These are phyloP conservation scores for Tetracladium maxilliforme DNA, from an alignment of 2,329 filamentous ascomycete species.

Conservation along the genomic window DNA sequence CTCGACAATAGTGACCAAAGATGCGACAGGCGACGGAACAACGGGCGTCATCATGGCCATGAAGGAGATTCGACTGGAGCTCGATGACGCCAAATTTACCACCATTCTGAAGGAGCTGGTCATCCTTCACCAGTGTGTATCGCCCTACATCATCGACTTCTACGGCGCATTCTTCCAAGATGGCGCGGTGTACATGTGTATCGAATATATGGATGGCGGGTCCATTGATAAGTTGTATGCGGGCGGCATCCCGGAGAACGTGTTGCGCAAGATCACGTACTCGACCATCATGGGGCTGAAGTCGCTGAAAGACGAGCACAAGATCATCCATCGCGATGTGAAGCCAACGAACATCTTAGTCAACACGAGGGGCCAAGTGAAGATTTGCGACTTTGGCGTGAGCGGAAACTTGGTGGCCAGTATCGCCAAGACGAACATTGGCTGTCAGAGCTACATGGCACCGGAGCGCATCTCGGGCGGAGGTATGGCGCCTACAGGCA, in stretches of 20 bases:
- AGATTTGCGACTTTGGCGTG: slow-evolving; percentile 97
- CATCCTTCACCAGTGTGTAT: slow-evolving; percentile 86
- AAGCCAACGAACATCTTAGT: slow-evolving; percentile 98
- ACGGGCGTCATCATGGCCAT: slow-evolving; percentile 90
- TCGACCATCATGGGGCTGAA: slow-evolving; percentile 86
- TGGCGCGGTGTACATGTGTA: slow-evolving; percentile 96
- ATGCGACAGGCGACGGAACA: slow-evolving; percentile 23
- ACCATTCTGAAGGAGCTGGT: slow-evolving; percentile 97
- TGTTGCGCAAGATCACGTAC: slow-evolving; percentile 80
- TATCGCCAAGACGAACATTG: slow-evolving; percentile 97
- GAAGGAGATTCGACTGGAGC: slow-evolving; percentile 93
- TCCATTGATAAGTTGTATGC: slow-evolving; percentile 93
- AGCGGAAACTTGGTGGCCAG: slow-evolving; percentile 92
- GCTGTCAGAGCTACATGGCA: slow-evolving; percentile 98
- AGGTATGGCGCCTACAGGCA: slow-evolving; percentile 55
- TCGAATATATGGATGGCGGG: slow-evolving; percentile 98
- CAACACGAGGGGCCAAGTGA: slow-evolving; percentile 81
- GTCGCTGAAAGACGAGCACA: slow-evolving; percentile 90
- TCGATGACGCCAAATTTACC: slow-evolving; percentile 92
- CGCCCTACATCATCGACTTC: slow-evolving; percentile 95
- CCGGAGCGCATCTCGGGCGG: slow-evolving; percentile 89
- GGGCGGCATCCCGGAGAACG: slow-evolving; percentile 76
- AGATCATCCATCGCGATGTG: slow-evolving; percentile 96
- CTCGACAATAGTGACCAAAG: slow-evolving; percentile 17
- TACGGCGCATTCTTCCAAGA: slow-evolving; percentile 99